Evolutionary conservation across 2,329 filamentous ascomycete genomes (phyloP).

Genomic region (Dactylella cylindrospora): DNA sequence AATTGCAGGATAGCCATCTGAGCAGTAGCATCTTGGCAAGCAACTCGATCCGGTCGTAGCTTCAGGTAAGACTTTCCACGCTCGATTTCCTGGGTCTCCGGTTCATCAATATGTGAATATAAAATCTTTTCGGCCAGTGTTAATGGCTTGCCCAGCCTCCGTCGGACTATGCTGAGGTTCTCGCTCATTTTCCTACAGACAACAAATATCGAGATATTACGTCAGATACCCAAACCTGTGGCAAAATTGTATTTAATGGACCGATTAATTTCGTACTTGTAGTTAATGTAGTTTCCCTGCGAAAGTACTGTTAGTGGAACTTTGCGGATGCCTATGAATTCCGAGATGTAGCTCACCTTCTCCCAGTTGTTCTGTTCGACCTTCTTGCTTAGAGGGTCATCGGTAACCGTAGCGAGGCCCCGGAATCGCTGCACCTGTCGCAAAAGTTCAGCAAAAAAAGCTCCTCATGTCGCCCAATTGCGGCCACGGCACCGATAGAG

Average conservation of each 20-base stretch:
- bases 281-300: constrained; percentile 92
- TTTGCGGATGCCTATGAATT: constrained; percentile 6
- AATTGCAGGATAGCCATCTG: constrained; percentile 99
- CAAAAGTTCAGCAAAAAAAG: constrained; percentile 20
- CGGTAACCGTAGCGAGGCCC: constrained; percentile 75
- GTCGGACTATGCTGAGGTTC: constrained; percentile 87
- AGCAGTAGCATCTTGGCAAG: constrained; percentile 98
- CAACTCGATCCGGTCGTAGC: constrained; percentile 93
- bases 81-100: constrained; percentile 92
- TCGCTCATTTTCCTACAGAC: constrained; percentile 87
- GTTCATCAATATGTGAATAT: constrained; percentile 97
- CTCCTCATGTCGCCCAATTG: neutral
- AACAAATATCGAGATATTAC: constrained; percentile 31
- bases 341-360: constrained; percentile 57
- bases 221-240: constrained; percentile 48
- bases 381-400: constrained; percentile 87
- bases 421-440: constrained; percentile 46
- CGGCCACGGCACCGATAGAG: neutral
- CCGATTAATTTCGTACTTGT: constrained; percentile 58
- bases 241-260: neutral
- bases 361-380: constrained; percentile 98
- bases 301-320: constrained; percentile 47
- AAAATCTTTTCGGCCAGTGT: constrained; percentile 98
- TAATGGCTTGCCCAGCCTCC: constrained; percentile 85
- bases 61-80: constrained; percentile 94